Base-by-base conservation (phyloP, 257 asterid species). In the Handroanthus guayacan region DNA sequence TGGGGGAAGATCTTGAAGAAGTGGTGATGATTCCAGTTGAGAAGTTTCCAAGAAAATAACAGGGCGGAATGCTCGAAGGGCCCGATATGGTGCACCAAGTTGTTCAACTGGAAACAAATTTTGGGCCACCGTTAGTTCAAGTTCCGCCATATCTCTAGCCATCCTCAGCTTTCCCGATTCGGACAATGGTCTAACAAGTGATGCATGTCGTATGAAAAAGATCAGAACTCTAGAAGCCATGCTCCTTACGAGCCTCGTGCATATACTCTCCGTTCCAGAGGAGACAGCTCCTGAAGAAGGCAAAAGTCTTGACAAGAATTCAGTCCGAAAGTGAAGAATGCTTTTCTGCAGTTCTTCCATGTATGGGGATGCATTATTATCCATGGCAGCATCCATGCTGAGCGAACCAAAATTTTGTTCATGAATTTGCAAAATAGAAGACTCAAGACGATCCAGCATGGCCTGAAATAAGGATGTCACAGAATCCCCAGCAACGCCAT, bases 81-180 rank as follows among this genome's bases (percentile, higher is more conserved):
- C 93, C 2, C 97, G 92, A 70, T 93, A 95, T 3, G 99, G 99
- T 14, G 93, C 86, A 52, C 98, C 98, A 1, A 95, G 97, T 62
- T 95, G 98, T 72, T 93, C 99, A 3, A 95, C 98, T 0, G 99
- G 99, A 47, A 88, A 95, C 86, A 93, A 74, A 74, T 95, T 93
- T 65, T 95, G 99, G 63, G 90, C 91, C 1, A 95, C 98, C 0
- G 92, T 91, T 57, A 95, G 57, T 82, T 95, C 99, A 50, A 95
- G 91, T 38, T 95, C 98, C 6, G 97, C 98, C 99, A 95, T 93
- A 81, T 95, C 99, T 52, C 92, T 75, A 17, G 99, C 99, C 98
- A 95, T 87, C 87, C 98, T 86, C 62, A 95, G 82, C 88, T 93
- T 95, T 47, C 99, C 99, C 0, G 99, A 93, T 74, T 95, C 99